Evolutionary conservation across 768 basidiomycete species (phyloP), one percentile per base, ranked within the genome.

Genomic region (Pulveroboletus sp.): DNA sequence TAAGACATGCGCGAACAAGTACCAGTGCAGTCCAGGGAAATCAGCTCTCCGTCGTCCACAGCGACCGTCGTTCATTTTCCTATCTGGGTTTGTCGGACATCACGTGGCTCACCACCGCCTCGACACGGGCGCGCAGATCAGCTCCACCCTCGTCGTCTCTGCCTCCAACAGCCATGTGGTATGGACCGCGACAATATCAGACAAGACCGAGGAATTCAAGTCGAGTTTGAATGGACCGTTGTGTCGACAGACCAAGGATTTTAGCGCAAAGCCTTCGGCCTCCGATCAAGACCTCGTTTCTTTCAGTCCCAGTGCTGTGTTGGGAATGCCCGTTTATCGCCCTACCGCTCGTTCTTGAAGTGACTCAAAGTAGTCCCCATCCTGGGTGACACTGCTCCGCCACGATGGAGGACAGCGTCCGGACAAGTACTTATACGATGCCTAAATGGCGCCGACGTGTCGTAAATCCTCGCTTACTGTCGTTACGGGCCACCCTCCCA

Each of bases 381-480:
- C 39, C 33, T 37, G 39, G 45, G 14, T 35, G 39, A 36, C 51
- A 62, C 57, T 26, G 60, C 54, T 44, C 45, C 7, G 12, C 31
- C 33, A 42, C 45, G 49, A 48, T 36, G 47, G 39, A 38, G 43
- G 35, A 35, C 56, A 21, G 37, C 26, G 37, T 47, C 56, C 21
- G 17, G 32, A 49, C 18, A 35, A 46, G 47, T 54, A 51, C 21
- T 21, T 28, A 41, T 28, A 56, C 38, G n/a, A 44, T 33, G 24
- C 27, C 33, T 32, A 18, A 18, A 35, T 47, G 46, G 40, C 39
- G 10, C 51, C 50, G 27, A 52, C 49, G 26, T 61, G 49, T 51
- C 62, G 60, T 56, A 54, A 33, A 46, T 44, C 12, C 11, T 60
- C 63, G 56, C 58, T 58, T 59, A 45, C 50, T 57, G 24, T 62